Evolutionary conservation across 257 asterid genomes (phyloP), one percentile per base, ranked within the genome.

Genomic region (Cruciata laevipes): DNA sequence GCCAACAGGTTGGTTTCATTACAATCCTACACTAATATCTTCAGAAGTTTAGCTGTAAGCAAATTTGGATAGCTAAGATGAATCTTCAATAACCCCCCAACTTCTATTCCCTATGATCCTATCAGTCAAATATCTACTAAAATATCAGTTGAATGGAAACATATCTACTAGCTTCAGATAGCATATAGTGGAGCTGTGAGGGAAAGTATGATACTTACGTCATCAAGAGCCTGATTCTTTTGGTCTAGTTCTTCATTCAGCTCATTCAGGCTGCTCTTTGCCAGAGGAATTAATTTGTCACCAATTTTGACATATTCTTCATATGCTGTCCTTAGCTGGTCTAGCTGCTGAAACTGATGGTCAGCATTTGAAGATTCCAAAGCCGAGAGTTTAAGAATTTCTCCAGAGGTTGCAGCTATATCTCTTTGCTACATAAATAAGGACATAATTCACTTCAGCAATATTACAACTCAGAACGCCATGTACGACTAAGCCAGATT

Each of bases 161-260:
- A 7, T 11, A 14, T 49, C 14, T 20, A 3, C 32, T 40, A 69
- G 27, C 44, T 23, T 38, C 51, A 63, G 31, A 63, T 30, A 68
- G 51, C 31, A 67, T 63, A 61, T 40, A 33, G 47, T 69, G 33
- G 63, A 47, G 64, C 69, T 32, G 10, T 38, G 70, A 75, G 72
- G 67, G 61, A 63, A 71, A 72, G 62, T 65, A 11, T 70, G 67
- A n/a, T 27, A 69, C 63, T 83, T 88, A 94, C 99, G 84, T 94
- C 99, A 76, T 94, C 96, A 71, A 85, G 96, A 77, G 90, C 86
- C 79, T 86, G 97, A 77, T 82, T 84, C 81, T 85, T 87, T 69
- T 82, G 83, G 51, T 83, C 85, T 83, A 94, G 81, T 51, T 90
- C 97, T 80, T 82, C 95, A 66, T 81, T 82, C 67, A 90, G 82